Conservation (phyloP, 1,284 basidiomycete genomes). For the Cystobasidium sp. region DNA sequence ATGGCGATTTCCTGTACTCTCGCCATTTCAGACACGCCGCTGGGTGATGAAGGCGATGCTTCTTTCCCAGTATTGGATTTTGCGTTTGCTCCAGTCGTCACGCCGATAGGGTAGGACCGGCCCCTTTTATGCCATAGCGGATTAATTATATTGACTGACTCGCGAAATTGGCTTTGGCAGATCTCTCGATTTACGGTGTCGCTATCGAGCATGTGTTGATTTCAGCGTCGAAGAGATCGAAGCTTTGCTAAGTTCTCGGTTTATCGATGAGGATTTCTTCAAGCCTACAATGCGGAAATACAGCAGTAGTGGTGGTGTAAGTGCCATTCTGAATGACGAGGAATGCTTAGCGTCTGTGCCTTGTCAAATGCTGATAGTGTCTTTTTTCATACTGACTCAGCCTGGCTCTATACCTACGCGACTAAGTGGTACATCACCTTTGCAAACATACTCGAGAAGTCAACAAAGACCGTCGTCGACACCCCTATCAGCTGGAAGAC, state of each 20-base stretch:
- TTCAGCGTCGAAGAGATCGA: constrained; percentile 53
- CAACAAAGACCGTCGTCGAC: constrained; percentile 14
- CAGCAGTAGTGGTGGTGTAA: constrained; percentile 3
- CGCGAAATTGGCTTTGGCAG: constrained; percentile 23
- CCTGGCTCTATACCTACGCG: constrained; percentile 45
- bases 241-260: constrained; percentile 52
- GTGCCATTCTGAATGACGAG: background rate
- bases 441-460: constrained; percentile 19
- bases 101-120: constrained; percentile 49
- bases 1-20: background rate
- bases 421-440: constrained; percentile 16
- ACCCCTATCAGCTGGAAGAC: background rate
- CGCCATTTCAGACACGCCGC: constrained; percentile 21
- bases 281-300: constrained; percentile 49
- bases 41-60: constrained; percentile 31
- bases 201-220: constrained; percentile 50
- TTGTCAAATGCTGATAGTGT: background rate
- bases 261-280: constrained; percentile 55
- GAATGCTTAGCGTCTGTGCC: background rate
- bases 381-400: background rate
- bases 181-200: constrained; percentile 45
- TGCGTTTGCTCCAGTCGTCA: constrained; percentile 48
- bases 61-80: constrained; percentile 38
- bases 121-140: background rate
- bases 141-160: no score